phyloP scores from a whole-genome alignment of 805 yeast species.

The Candida khao-thaluensis region DNA sequence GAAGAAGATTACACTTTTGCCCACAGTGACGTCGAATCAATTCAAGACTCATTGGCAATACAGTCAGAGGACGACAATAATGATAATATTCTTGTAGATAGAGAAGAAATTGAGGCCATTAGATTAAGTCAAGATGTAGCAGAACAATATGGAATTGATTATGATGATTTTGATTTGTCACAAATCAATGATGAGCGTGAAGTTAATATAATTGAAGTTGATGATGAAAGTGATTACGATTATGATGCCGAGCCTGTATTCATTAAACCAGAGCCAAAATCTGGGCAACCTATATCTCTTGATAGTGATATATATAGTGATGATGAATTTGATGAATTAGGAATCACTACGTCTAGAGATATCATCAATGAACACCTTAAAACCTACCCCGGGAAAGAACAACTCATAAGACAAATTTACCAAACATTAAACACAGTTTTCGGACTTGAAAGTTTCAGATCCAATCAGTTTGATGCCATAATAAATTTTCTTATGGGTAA shows the following conservation, averaged over 20 bases:
- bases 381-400: constrained; percentile 34
- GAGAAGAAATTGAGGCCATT: constrained; percentile 26
- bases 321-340: constrained; percentile 25
- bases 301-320: constrained; percentile 14
- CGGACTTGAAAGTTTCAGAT: constrained; percentile 64
- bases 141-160: constrained; percentile 25
- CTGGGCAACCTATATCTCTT: not conserved
- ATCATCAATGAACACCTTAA: constrained; percentile 15
- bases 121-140: constrained; percentile 37
- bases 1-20: constrained; percentile 8
- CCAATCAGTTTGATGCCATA: constrained; percentile 84
- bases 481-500: constrained; percentile 71
- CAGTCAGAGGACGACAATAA: constrained; percentile 7
- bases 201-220: constrained; percentile 33
- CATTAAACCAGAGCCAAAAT: constrained; percentile 5
- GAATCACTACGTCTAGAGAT: constrained; percentile 18
- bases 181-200: constrained; percentile 44
- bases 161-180: constrained; percentile 23
- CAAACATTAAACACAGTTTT: constrained; percentile 57
- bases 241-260: constrained; percentile 14
- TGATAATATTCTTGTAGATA: constrained; percentile 13
- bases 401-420: constrained; percentile 72
- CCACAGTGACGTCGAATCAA: constrained; percentile 6
- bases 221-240: constrained; percentile 25
- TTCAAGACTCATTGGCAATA: not conserved